A percentile compares a stretch with the other conserved stretches of the same genome.
phyloP scores from a whole-genome alignment of 305 asterid species.

The Solanum hybrid region DNA sequence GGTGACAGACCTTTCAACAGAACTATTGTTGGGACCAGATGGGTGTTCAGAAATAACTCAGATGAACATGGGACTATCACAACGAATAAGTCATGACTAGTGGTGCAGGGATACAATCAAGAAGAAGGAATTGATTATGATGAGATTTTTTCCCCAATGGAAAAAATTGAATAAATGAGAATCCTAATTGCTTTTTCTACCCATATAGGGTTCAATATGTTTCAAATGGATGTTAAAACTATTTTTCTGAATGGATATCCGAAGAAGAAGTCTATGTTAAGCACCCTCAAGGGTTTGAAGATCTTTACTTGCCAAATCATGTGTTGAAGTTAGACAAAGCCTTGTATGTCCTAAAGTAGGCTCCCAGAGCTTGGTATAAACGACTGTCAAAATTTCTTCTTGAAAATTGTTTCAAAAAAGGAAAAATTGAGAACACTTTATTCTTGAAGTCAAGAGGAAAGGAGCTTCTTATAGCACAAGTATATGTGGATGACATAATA shows the following conservation, averaged over 20 bases:
- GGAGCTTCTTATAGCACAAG: background rate
- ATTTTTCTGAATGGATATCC: background rate
- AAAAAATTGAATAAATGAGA: background rate
- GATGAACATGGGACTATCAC: background rate
- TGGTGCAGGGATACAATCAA: background rate
- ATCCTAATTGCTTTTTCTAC: background rate
- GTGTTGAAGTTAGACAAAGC: background rate
- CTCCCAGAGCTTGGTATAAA: background rate
- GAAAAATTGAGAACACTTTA: background rate
- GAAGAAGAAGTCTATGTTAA: background rate
- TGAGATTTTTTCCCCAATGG: background rate
- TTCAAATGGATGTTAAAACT: background rate
- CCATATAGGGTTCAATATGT: background rate
- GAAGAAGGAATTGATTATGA: background rate
- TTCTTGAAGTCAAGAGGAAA: background rate
- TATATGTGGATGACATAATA: background rate
- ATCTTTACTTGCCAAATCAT: background rate
- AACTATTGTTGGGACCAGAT: background rate
- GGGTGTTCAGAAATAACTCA: background rate
- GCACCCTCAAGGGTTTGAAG: background rate
- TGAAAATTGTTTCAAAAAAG: background rate
- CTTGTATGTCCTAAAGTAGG: background rate
- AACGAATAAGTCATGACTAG: background rate
- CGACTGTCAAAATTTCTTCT: background rate
- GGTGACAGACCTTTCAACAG: background rate